Base-by-base conservation (phyloP, 2,329 filamentous ascomycete genomes). In the Teratosphaeria epicoccoides region DNA sequence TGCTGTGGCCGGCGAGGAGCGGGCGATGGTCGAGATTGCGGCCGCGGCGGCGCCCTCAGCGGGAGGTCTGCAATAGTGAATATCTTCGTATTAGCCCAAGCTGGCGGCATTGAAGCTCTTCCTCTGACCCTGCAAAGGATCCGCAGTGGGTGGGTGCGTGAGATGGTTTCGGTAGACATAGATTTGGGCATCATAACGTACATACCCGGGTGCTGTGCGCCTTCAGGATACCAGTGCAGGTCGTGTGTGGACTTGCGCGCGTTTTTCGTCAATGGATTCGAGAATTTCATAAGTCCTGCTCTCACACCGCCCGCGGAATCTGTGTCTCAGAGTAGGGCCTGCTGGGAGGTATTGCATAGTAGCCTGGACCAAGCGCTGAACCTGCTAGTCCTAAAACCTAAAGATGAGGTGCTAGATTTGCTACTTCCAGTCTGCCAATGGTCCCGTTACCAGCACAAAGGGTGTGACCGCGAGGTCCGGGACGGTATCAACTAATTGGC, bases 1-100 rank as follows among this genome's bases (percentile, higher is more conserved):
- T 51, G 48, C 46, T 52, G 55, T n/a, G 52, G 52, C 9, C 45
- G n/a, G n/a, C n/a, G 50, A 12, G 52, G 52, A 45, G 48, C 29
- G 9, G 47, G 14, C 9, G 50, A 10, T 33, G 43, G 20, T 28
- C 50, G 12, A 20, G 47, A 22, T 49, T 51, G 45, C 43, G 40
- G 37, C 24, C 44, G 55, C 28, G 43, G 47, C 25, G 28, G 45
- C 24, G 54, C 49, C 25, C 43, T 37, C 24, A 58, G 49, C 14
- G 54, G 51, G 29, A 57, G 53, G 50, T 55, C 55, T 28, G 17
- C 11, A 24, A 6, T n/a, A n/a, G n/a, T 11, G 24, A 10, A 29
- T 40, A 40, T 40, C 33, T 40, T 17, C 17, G 20, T 7, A 24
- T 43, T 22, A 49, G 49, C n/a, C n/a, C 33, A 40, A 17, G 33